Evolutionary conservation across 345 rosid species (phyloP), one percentile per base, ranked within the genome.

Genomic region (Camelina laxa): DNA sequence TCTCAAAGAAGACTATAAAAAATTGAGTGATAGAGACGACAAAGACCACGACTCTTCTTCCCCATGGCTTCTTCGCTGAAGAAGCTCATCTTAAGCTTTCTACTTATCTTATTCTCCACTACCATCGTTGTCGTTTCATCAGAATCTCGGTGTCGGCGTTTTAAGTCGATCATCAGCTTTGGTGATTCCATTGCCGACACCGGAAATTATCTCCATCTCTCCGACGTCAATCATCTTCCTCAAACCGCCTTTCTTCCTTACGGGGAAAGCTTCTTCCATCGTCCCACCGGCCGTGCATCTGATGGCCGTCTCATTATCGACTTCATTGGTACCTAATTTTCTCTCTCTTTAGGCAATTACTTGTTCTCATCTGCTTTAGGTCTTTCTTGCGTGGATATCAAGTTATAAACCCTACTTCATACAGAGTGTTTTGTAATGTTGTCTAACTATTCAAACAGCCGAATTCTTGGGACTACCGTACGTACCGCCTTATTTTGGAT

Each of bases 111-210:
- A 1, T 60, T 9, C 77, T 41, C 9, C 19, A 54, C 64, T 9
- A 57, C 45, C 22, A 36, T 65, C 5, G 7, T 22, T 13, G 11
- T 35, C 35, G 73, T 41, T 51, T 65, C 74, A 51, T 57, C 65
- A 45, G 21, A 22, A 33, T 21, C 74, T 20, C 75, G 3, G 0
- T 69, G 73, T 60, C 44, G 11, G 24, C 72, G 38, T 12, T 65
- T 22, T 69, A 10, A 35, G 15, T 80, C 89, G 1, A 75, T 87
- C 72, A 69, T 87, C 68, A 83, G 88, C 85, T 85, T 87, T 54
- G 91, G 91, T 20, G 91, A 87, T 67, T 87, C 91, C 9, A 38
- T 82, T 2, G 80, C 88, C 9, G 91, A 85, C 12, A 85, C 87
- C 1, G 91, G 88, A 13, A 83, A 83, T 61, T 60, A 19, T 16